Evolutionary conservation across 148 eudicot species (phyloP).

Genomic region (Diospyros kaki): DNA sequence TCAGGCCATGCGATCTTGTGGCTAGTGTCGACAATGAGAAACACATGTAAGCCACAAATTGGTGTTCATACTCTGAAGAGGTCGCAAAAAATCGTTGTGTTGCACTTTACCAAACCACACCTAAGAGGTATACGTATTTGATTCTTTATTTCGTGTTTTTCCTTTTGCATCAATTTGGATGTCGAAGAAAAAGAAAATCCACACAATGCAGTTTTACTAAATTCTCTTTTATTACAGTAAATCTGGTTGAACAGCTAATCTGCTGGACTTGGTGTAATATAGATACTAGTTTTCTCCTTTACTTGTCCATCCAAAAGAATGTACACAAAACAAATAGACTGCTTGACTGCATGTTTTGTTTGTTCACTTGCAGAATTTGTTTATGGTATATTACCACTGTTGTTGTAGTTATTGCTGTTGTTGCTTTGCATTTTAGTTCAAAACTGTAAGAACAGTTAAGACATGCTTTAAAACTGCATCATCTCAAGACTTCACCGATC

Average conservation of each 20-base stretch:
- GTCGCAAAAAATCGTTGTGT: neutral
- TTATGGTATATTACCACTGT: neutral
- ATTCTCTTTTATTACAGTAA: neutral
- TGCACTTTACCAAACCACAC: neutral
- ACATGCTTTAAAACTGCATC: no score
- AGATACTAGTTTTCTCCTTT: neutral
- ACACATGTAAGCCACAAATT: constrained; percentile 8
- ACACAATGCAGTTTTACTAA: neutral
- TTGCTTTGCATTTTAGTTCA: no score
- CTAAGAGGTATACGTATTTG: no score
- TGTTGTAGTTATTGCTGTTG: neutral
- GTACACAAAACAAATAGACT: no score
- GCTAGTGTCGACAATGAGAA: neutral
- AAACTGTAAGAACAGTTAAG: no score
- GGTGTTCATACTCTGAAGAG: neutral
- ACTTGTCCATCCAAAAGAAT: neutral
- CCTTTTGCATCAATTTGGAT: neutral
- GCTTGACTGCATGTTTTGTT: neutral
- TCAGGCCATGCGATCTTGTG: neutral
- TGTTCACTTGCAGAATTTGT: neutral
- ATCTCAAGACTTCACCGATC: no score
- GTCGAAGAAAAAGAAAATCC: neutral
- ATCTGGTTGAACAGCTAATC: neutral
- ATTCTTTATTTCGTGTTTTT: constrained; percentile 6
- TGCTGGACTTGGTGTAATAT: neutral